Conservation (phyloP, 805 yeast genomes). For the Millerago galiae region DNA sequence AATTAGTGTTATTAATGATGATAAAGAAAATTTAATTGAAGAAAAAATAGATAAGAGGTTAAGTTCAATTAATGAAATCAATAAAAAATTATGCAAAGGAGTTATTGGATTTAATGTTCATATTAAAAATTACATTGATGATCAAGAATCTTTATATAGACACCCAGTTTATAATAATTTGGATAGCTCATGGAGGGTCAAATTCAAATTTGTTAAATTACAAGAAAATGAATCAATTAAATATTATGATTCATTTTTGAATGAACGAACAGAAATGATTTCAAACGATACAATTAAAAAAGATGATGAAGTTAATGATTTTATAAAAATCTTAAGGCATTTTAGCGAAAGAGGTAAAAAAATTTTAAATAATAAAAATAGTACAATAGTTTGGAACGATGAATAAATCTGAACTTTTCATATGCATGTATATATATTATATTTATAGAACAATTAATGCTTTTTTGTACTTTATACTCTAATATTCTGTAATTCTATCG, state of each 20-base stretch:
- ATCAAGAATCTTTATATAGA: slow-evolving; percentile 15
- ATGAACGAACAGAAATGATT: slow-evolving; percentile 22
- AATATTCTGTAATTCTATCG: slow-evolving; percentile 10
- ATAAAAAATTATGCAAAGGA: slow-evolving; percentile 16
- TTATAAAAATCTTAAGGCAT: slow-evolving; percentile 22
- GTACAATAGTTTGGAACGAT: slow-evolving; percentile 18
- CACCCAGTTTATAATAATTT: slow-evolving; percentile 19
- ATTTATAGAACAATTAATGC: background rate
- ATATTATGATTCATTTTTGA: slow-evolving; percentile 19
- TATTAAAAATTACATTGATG: slow-evolving; percentile 31
- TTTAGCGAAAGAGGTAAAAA: slow-evolving; percentile 25
- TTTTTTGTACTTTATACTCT: slow-evolving; percentile 2
- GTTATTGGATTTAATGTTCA: slow-evolving; percentile 33
- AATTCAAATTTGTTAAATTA: slow-evolving; percentile 24
- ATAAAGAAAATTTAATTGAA: slow-evolving; percentile 4
- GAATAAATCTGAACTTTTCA: slow-evolving; percentile 6
- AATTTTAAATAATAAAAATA: slow-evolving; percentile 2
- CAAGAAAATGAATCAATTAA: slow-evolving; percentile 10
- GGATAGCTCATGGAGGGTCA: slow-evolving; percentile 30
- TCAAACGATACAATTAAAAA: slow-evolving; percentile 13
- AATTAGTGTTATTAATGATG: slow-evolving; percentile 5
- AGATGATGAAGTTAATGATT: slow-evolving; percentile 16
- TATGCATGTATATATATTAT: background rate
- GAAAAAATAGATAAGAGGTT: slow-evolving; percentile 15
- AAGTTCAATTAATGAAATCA: slow-evolving; percentile 15